phyloP scores from a whole-genome alignment of 2,329 filamentous ascomycete genomes.

The Venturia effusa region DNA sequence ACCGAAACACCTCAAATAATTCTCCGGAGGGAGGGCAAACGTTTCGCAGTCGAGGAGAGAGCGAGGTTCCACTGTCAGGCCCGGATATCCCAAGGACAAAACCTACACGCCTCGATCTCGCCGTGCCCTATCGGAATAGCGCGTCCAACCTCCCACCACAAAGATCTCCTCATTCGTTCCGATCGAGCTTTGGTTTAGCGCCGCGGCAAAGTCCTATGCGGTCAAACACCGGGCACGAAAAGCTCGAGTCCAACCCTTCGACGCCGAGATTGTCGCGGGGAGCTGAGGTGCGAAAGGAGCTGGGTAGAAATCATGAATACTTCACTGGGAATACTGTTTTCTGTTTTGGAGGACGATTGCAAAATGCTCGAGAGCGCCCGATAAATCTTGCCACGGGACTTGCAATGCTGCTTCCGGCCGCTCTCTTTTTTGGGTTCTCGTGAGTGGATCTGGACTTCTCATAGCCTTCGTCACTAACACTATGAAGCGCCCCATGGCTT shows the following conservation, averaged over 20 bases:
- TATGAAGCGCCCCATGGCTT: slow-evolving; percentile 57
- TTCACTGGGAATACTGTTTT: slow-evolving; percentile 92
- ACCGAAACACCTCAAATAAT: slow-evolving; percentile 61
- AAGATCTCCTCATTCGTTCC: slow-evolving; percentile 66
- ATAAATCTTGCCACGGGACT: slow-evolving; percentile 81
- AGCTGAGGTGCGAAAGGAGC: slow-evolving; percentile 22
- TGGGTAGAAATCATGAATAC: slow-evolving; percentile 77
- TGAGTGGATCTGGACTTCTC: slow-evolving; percentile 25
- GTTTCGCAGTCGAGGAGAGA: slow-evolving; percentile 60
- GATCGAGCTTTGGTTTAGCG: slow-evolving; percentile 52
- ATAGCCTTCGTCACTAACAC: slow-evolving; percentile 15
- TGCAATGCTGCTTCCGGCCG: slow-evolving; percentile 65
- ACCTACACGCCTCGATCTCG: slow-evolving; percentile 6
- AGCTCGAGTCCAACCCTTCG: slow-evolving; percentile 70
- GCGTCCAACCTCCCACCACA: slow-evolving; percentile 39
- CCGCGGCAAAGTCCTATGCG: slow-evolving; percentile 42
- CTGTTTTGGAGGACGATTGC: slow-evolving; percentile 71
- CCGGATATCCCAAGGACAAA: not conserved
- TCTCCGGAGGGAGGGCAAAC: slow-evolving; percentile 54
- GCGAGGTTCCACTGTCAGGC: slow-evolving; percentile 55
- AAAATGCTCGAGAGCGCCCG: slow-evolving; percentile 78
- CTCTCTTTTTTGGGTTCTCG: slow-evolving; percentile 78
- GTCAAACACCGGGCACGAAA: slow-evolving; percentile 56
- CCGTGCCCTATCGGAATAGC: not conserved
- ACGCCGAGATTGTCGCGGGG: slow-evolving; percentile 44